Base-by-base conservation (phyloP, 2,329 filamentous ascomycete species). In the Trichoderma afroharzianum region DNA sequence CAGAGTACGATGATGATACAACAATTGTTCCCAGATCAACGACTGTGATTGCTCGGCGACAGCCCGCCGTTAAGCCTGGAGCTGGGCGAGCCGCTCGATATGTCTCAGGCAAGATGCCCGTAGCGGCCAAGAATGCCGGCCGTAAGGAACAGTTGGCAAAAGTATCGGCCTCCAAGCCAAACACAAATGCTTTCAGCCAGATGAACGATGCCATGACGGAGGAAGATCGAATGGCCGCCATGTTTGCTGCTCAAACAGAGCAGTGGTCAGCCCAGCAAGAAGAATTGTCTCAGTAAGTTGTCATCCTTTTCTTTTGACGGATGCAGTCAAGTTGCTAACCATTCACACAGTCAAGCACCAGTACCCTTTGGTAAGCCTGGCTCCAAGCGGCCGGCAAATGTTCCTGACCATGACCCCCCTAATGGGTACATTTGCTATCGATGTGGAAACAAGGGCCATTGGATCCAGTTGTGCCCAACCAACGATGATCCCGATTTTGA, bases 381-480 rank as follows among this genome's bases (percentile, higher is more conserved):
- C 14, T 79, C 82, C 62, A 96, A 96, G 78, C 87, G 90, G 75
- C 87, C 89, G 4, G 86, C 88, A 71, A 93, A 93, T 74, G 92
- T 97, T 32, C 96, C 96, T 4, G 95, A 97, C 76, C 95, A 97
- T 78, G 94, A 96, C 59, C 95, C 96, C 3, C 96, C 96, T 1
- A 92, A 93, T 68, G 95, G 95, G 68, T 99, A 99, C 81, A 92
- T 98, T 73, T 99, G 96, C 83, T 97, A 98, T 80, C 92, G 96
- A 63, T 99, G 96, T 82, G 93, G 94, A 73, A 92, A 98, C 81
- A 98, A 98, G 83, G 96, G 95, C n/a, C 96, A 99, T 81, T 99
- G 95, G 95, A 99, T 99, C 74, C 95, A 98, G 83, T 89, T 93
- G 67, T 99, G 96, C 79, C 96, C 96, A 7, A 99, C 95, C n/a